Evolutionary conservation across 2,329 filamentous ascomycete species (phyloP), one percentile per base, ranked within the genome.

Genomic region (Cercospora beticola): DNA sequence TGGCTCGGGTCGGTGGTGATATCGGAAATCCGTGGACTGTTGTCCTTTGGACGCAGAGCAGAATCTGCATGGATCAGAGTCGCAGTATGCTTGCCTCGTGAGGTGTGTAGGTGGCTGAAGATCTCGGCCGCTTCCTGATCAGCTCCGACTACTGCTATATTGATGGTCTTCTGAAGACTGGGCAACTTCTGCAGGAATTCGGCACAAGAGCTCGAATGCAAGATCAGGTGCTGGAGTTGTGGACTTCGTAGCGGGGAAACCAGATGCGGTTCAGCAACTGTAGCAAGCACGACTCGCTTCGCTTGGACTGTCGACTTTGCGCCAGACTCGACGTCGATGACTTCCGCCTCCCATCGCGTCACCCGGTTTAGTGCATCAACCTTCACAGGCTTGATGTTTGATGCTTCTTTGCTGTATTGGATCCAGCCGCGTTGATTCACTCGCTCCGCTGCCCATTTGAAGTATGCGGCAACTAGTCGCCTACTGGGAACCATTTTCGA

Each of bases 361-460:
- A 75, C 65, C 16, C 67, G 70, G 10, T 68, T 66, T 7, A 57
- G 40, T 4, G 57, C 57, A 10, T 63, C 62, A 5, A 64, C 10
- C 33, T 67, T 70, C 23, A 71, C 60, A 14, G 74, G 72, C 30
- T 67, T 66, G 33, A 76, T 65, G 21, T 65, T 66, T 8, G 68
- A 57, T 23, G 65, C 74, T 33, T 73, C 72, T 49, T 72, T 66
- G 62, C 71, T 68, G 65, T 75, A 76, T 2, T 62, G 40, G 4
- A 76, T 71, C 75, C 75, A 77, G 8, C 71, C 72, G 12, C 68
- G 66, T 14, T 69, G 62, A 7, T 68, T 57, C 49, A 77, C 73
- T 43, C 73, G 68, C 9, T 65, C 58, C 26, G 74, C 75, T 18
- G 72, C 73, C 76, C 76, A 77, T 9, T 57, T 40, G 26, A 77